Base-by-base conservation (phyloP, 331 rosid genomes). In the Erythrophleum ivorense region DNA sequence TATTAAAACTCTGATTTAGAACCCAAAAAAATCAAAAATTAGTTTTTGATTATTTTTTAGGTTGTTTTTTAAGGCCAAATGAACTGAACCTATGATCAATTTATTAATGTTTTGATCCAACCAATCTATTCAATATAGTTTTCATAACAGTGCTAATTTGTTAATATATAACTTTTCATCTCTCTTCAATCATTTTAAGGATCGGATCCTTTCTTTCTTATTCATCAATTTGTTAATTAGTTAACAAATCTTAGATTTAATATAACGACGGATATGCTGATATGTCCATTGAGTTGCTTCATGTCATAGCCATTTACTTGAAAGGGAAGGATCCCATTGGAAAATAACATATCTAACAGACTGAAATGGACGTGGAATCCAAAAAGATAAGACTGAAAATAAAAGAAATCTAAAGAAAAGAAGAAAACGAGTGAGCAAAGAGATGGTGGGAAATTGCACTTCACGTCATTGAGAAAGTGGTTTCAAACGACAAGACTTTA, bases 261-360 rank as follows among this genome's bases (percentile, higher is more conserved):
- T 38, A 38, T 2, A 38, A 38, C 4, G 41, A 59, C 3, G 3
- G 24, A 24, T 24, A 21, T 60, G 67, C 67, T 60, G 40, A 60
- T 60, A 60, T 60, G 67, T 60, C 67, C 36, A 59, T 29, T 62
- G 41, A 49, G 14, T 49, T 71, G 40, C 45, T 71, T 71, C 19
- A 21, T 13, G 16, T 48, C 41, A 13, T 29, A 49, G 46, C 57
- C 76, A 16, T 14, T 71, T 29, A 71, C 62, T 49, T 71, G 43
- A 71, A 49, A 29, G 62, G 14, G 43, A 71, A 71, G 60, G 43
- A 45, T 13, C 21, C 38, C 57, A 5, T 46, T 18, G 12, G 36
- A 70, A 41, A 69, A 69, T 6, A 11, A 46, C 59, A 14, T 50
- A 14, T 71, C 59, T 71, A 71, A 71, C 76, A 53, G 29, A 49